Evolutionary conservation across 1,139 yeast species (phyloP).

Genomic region (Pichia terricola): DNA sequence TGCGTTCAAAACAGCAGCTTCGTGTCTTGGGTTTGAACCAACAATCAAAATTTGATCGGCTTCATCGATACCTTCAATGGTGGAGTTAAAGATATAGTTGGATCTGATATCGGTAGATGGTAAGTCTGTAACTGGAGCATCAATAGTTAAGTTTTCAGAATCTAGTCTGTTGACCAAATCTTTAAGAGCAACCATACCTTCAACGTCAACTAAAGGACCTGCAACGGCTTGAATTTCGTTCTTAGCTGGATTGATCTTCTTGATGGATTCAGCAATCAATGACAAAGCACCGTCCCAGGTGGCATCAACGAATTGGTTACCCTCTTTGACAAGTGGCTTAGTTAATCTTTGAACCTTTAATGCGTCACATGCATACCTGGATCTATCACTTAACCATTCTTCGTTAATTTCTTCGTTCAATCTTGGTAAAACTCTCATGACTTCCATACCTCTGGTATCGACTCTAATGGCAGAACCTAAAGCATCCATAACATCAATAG

Average conservation of each 20-base stretch:
- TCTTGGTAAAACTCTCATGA: constrained; percentile 81
- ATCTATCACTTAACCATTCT: constrained; percentile 87
- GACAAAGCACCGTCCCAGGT: constrained; percentile 86
- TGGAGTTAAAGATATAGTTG: constrained; percentile 71
- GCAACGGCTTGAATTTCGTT: constrained; percentile 74
- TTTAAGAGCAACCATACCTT: constrained; percentile 72
- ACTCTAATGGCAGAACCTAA: constrained; percentile 77
- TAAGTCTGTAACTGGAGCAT: constrained; percentile 43
- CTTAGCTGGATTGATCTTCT: constrained; percentile 49
- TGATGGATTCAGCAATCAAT: constrained; percentile 56
- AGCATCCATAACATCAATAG: constrained; percentile 80
- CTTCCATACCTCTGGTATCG: constrained; percentile 82
- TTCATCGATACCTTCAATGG: constrained; percentile 71
- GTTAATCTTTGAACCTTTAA: constrained; percentile 81
- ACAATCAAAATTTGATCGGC: constrained; percentile 73
- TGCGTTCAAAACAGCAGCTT: constrained; percentile 82
- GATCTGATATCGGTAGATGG: constrained; percentile 69
- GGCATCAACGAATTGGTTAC: constrained; percentile 62
- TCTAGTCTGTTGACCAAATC: constrained; percentile 71
- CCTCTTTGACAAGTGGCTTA: constrained; percentile 66
- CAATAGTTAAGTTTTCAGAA: constrained; percentile 75
- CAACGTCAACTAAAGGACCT: constrained; percentile 79
- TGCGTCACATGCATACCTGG: constrained; percentile 82
- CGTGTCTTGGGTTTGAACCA: constrained; percentile 85
- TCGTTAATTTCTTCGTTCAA: constrained; percentile 81